A percentile compares a stretch with the other conserved stretches of the same genome.
Conservation (phyloP, 2,329 filamentous ascomycete genomes). For the Pseudogymnoascus sp. region DNA sequence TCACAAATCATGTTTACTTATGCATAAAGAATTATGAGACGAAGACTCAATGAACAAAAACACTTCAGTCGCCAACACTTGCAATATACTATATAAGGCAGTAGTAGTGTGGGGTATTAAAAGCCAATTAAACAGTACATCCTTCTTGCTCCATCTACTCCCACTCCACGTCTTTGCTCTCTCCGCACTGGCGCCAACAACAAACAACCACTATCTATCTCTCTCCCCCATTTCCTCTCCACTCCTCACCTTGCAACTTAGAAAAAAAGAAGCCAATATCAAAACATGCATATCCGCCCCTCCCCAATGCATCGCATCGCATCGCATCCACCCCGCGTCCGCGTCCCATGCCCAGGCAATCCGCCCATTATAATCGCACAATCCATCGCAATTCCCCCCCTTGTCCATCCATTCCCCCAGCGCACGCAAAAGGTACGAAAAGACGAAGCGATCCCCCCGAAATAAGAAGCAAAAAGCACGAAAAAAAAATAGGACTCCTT, state of each 20-base stretch:
- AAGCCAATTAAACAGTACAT: constrained; percentile 9
- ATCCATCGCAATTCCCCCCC: neutral
- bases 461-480: neutral
- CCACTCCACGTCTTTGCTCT: neutral
- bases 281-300: constrained; percentile 5
- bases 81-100: constrained; percentile 8
- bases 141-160: constrained; percentile 2
- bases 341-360: constrained; percentile 6
- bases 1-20: neutral
- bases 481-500: constrained; percentile 7
- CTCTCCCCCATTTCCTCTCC: neutral
- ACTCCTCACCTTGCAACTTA: neutral
- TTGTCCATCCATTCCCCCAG: neutral
- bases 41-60: neutral
- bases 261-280: neutral
- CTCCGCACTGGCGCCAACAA: neutral
- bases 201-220: neutral
- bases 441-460: neutral
- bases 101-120: constrained; percentile 8
- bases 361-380: constrained; percentile 6
- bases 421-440: neutral
- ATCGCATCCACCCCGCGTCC: too few relatives aligned
- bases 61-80: neutral
- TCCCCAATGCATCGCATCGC: neutral
- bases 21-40: neutral